A percentile compares a stretch with the other conserved stretches of the same genome.
Evolutionary conservation across 352 stramenopile genomes (phyloP).

Genomic region (Aphanomyces astaci): DNA sequence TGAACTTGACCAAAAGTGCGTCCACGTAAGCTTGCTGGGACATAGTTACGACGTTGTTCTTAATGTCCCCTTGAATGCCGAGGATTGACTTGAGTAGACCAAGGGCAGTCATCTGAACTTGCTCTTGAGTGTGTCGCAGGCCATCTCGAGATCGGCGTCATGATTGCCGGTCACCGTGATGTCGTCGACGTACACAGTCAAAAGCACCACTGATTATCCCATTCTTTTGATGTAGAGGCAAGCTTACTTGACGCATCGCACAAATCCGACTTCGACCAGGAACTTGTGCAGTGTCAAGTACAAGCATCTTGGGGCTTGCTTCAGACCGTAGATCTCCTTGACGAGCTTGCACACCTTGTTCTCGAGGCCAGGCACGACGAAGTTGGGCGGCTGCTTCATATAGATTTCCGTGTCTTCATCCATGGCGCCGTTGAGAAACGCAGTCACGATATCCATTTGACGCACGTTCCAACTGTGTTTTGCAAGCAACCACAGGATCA

Average conservation of each 20-base stretch:
- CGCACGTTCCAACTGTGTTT: slow-evolving; percentile 23
- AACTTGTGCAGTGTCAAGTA: slow-evolving; percentile 26
- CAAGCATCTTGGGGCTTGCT: slow-evolving; percentile 32
- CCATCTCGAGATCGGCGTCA: not conserved
- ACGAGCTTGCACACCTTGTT: slow-evolving; percentile 27
- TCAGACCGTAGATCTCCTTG: slow-evolving; percentile 32
- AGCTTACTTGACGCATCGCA: slow-evolving; percentile 3
- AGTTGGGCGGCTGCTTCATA: slow-evolving; percentile 22
- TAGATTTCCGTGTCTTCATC: slow-evolving; percentile 29
- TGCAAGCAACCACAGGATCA: slow-evolving; percentile 25
- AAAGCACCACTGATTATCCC: slow-evolving; percentile 10
- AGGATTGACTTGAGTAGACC: slow-evolving; percentile 19
- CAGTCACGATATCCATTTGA: slow-evolving; percentile 31
- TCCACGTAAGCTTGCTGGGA: slow-evolving; percentile 8
- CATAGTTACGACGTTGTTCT: not conserved
- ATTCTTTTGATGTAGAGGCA: slow-evolving; percentile 22
- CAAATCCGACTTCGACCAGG: slow-evolving; percentile 11
- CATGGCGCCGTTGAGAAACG: slow-evolving; percentile 32
- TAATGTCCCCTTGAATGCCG: not conserved
- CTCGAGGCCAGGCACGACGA: slow-evolving; percentile 7
- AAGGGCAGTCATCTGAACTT: slow-evolving; percentile 14
- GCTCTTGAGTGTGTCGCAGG: slow-evolving; percentile 8
- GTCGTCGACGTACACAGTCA: slow-evolving; percentile 22
- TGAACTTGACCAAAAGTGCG: slow-evolving; percentile 14
- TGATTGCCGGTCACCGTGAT: slow-evolving; percentile 3